Evolutionary conservation across 2,329 filamentous ascomycete species (phyloP).

Genomic region (Fusarium incarnatum): DNA sequence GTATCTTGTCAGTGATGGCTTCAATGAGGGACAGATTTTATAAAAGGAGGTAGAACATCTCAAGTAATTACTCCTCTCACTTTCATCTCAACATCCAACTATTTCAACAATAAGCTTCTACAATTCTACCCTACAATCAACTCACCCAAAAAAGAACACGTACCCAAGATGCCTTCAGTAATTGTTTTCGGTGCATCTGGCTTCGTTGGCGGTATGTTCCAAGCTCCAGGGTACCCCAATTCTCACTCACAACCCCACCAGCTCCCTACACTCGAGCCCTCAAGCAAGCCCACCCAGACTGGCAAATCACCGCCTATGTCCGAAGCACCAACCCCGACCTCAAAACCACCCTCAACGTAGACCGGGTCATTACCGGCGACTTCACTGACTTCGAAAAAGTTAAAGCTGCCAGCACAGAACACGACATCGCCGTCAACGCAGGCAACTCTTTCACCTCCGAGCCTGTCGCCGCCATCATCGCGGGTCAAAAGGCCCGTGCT

Average conservation of each 20-base stretch:
- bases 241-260: fast-evolving
- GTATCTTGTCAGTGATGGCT: fast-evolving
- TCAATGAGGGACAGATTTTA: neutral
- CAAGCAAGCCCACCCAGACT: conserved; percentile 17
- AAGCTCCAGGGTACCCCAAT: fast-evolving
- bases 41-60: neutral
- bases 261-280: conserved; percentile 9
- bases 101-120: too few species aligned
- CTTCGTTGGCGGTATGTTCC: conserved; percentile 10
- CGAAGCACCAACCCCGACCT: neutral
- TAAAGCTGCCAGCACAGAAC: neutral
- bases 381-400: conserved; percentile 13
- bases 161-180: conserved; percentile 15
- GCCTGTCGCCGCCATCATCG: conserved; percentile 9
- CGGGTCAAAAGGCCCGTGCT: neutral
- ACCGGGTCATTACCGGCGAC: neutral
- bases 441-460: conserved; percentile 5
- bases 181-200: conserved; percentile 21
- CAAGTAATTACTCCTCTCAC: fast-evolving
- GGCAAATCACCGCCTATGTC: conserved; percentile 11
- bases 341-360: neutral
- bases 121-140: too few species aligned
- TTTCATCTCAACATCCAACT: neutral
- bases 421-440: conserved; percentile 11
- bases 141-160: too few species aligned